Percentiles rank a stretch among this genome's conserved stretches.
phyloP scores from a whole-genome alignment of 805 yeast species.

The Metschnikowia proteae region DNA sequence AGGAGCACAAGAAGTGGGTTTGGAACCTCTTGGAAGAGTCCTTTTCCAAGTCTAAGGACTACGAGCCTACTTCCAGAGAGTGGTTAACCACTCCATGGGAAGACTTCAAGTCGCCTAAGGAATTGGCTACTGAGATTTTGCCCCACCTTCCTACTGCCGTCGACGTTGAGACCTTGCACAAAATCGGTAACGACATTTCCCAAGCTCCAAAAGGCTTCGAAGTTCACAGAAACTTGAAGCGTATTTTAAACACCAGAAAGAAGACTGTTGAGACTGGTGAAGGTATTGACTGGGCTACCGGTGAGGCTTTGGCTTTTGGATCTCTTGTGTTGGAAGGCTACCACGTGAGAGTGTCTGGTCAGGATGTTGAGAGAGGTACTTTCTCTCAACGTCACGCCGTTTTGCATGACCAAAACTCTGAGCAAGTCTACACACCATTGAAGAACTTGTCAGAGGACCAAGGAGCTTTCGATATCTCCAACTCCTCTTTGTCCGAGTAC shows the following conservation, averaged over 20 bases:
- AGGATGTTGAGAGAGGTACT: constrained; percentile 99
- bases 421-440: constrained; percentile 80
- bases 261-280: constrained; percentile 85
- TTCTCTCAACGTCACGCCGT: constrained; percentile 99
- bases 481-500: constrained; percentile 95
- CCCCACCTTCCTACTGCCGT: constrained; percentile 97
- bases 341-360: constrained; percentile 97
- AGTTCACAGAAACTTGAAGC: constrained; percentile 91
- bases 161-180: constrained; percentile 62
- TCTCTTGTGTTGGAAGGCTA: constrained; percentile 88
- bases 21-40: constrained; percentile 93
- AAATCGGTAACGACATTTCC: constrained; percentile 74
- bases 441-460: constrained; percentile 74
- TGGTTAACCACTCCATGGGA: constrained; percentile 99
- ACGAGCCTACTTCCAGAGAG: constrained; percentile 87
- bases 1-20: constrained; percentile 96
- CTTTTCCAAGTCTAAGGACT: constrained; percentile 82
- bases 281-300: constrained; percentile 98
- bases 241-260: constrained; percentile 84
- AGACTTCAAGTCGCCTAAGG: constrained; percentile 96
- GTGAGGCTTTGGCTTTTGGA: constrained; percentile 98
- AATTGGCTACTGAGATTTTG: constrained; percentile 89
- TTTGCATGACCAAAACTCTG: constrained; percentile 90
- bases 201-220: constrained; percentile 85
- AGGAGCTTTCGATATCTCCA: constrained; percentile 82